Evolutionary conservation across 2,329 filamentous ascomycete species (phyloP).

Genomic region (Malbranchea cinnamomea): DNA sequence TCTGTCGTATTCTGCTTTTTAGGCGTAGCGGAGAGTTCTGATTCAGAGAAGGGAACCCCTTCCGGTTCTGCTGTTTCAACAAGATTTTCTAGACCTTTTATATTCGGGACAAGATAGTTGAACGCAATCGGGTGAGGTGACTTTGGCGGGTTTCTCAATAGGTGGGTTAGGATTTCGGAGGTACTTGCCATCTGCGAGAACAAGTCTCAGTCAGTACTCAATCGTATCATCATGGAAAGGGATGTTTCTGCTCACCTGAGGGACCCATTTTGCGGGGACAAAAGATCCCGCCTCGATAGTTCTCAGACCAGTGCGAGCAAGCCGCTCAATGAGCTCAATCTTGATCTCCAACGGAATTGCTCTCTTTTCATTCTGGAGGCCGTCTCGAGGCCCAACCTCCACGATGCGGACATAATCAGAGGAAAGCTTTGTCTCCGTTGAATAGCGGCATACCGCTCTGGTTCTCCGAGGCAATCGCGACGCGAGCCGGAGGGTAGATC

Average conservation of each 20-base stretch:
- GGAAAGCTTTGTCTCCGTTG: slow-evolving; percentile 27
- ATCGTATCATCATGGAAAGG: slow-evolving; percentile 1
- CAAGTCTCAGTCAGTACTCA: slow-evolving; percentile 2
- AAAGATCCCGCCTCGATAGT: slow-evolving; percentile 40
- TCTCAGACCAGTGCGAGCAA: slow-evolving; percentile 34
- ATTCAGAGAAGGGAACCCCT: slow-evolving; percentile 15
- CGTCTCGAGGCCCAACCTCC: slow-evolving; percentile 39
- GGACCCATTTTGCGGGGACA: slow-evolving; percentile 40
- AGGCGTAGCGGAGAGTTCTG: slow-evolving; percentile 13
- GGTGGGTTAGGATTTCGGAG: slow-evolving; percentile 41
- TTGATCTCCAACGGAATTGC: slow-evolving; percentile 34
- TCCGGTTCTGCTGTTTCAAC: slow-evolving; percentile 37
- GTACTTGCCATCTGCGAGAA: slow-evolving; percentile 46
- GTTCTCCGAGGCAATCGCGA: slow-evolving; percentile 16
- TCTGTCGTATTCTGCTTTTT: slow-evolving; percentile 35
- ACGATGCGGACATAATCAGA: slow-evolving; percentile 38
- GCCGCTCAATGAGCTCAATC: slow-evolving; percentile 32
- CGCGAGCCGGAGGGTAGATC: slow-evolving; percentile 17
- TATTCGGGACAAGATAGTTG: slow-evolving; percentile 52
- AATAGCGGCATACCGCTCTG: slow-evolving; percentile 15
- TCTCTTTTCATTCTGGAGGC: slow-evolving; percentile 39
- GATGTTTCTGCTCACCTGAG: slow-evolving; percentile 27
- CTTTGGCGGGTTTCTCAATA: slow-evolving; percentile 36
- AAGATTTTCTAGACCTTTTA: slow-evolving; percentile 45
- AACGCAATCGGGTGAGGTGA: slow-evolving; percentile 42